A percentile compares a stretch with the other conserved stretches of the same genome.
Evolutionary conservation across 106 monocot species (phyloP).

Genomic region (Alisma plantagoaquatica): DNA sequence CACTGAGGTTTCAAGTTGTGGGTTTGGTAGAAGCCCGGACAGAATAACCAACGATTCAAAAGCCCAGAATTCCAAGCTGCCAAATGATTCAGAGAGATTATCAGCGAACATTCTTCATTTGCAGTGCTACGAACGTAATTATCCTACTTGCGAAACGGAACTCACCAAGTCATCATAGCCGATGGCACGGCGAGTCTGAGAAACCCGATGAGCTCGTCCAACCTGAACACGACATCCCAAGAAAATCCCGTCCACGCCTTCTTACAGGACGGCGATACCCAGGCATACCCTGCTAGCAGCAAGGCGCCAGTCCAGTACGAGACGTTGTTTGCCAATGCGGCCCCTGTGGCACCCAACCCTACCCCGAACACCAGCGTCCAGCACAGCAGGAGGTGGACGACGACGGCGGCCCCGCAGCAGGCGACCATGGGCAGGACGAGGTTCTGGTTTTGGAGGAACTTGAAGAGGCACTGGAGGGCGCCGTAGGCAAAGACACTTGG

Average conservation of each 20-base stretch:
- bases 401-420: constrained; percentile 28
- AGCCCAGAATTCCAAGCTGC: constrained; percentile 25
- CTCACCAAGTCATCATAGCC: constrained; percentile 66
- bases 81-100: neutral
- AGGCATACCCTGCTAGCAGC: constrained; percentile 46
- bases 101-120: no score
- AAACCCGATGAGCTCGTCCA: constrained; percentile 32
- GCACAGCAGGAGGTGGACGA: constrained; percentile 45
- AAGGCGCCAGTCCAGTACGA: constrained; percentile 56
- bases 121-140: neutral
- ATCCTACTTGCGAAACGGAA: neutral
- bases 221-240: constrained; percentile 38
- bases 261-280: constrained; percentile 42
- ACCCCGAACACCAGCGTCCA: constrained; percentile 53
- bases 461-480: constrained; percentile 40
- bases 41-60: constrained; percentile 9
- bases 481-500: constrained; percentile 62
- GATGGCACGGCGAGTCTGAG: constrained; percentile 64
- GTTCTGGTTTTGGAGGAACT: constrained; percentile 69
- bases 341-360: constrained; percentile 69
- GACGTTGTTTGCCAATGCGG: constrained; percentile 43
- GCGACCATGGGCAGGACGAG: constrained; percentile 47
- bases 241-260: constrained; percentile 62
- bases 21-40: constrained; percentile 11
- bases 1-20: constrained; percentile 15